Conservation (phyloP, 768 basidiomycete species). For the Boletus subparvulus region DNA sequence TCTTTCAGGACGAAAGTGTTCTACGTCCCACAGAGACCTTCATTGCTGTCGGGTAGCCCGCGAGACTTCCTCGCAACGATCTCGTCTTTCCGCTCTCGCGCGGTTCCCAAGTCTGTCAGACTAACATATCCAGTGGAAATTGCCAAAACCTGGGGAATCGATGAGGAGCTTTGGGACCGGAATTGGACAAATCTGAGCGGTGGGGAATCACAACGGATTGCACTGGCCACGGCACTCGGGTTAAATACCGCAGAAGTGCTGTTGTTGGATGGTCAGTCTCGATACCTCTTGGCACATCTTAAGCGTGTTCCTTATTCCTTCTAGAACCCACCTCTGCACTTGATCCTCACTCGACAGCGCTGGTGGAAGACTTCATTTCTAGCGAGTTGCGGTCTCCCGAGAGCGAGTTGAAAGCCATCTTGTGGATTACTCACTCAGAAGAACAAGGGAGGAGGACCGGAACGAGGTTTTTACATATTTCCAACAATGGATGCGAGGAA, state of each 20-base stretch:
- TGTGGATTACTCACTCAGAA: conserved; percentile 89
- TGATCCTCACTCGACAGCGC: conserved; percentile 61
- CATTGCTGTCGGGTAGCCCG: conserved; percentile 81
- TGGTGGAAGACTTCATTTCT: conserved; percentile 65
- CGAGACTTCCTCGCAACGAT: conserved; percentile 65
- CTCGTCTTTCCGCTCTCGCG: conserved; percentile 49
- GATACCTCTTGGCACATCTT: background rate
- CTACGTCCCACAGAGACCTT: conserved; percentile 88
- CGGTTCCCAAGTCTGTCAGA: conserved; percentile 22
- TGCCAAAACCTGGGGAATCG: conserved; percentile 65
- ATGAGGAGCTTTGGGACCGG: conserved; percentile 70
- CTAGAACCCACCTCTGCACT: conserved; percentile 89
- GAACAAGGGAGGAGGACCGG: conserved; percentile 78
- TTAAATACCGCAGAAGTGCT: conserved; percentile 75
- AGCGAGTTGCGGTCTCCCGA: conserved; percentile 48
- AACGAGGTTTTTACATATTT: conserved; percentile 59
- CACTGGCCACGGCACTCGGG: conserved; percentile 71
- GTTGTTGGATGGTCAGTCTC: conserved; percentile 68
- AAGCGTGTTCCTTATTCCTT: background rate
- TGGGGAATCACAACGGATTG: conserved; percentile 84
- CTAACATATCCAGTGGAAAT: conserved; percentile 49
- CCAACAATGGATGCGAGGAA: conserved; percentile 44
- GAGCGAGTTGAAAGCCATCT: conserved; percentile 61
- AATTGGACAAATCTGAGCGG: conserved; percentile 81
- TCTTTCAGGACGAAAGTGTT: conserved; percentile 73